These are phyloP conservation scores for Solanum phureja DNA, from an alignment of 257 asterid species.

Conservation along the genomic window DNA sequence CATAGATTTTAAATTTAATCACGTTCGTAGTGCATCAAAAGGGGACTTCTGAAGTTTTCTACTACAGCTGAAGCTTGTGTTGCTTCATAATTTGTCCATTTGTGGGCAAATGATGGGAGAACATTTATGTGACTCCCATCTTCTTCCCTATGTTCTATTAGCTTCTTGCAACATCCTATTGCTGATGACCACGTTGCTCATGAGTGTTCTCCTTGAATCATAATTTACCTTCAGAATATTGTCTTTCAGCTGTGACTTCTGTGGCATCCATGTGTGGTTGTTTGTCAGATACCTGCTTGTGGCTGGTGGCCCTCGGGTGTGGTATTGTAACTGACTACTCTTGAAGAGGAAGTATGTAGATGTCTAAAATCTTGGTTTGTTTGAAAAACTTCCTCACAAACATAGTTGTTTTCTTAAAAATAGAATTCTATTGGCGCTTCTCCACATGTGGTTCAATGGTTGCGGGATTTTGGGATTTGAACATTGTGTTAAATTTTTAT, in stretches of 20 bases:
- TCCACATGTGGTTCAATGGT: not conserved
- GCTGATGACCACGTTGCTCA: not conserved
- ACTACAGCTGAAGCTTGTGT: not conserved
- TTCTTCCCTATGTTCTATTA: not conserved
- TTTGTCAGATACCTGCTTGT: not conserved
- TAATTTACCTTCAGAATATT: not conserved
- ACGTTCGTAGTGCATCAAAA: not conserved
- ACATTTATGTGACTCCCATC: not conserved
- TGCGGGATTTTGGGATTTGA: not conserved
- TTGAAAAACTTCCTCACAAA: not conserved
- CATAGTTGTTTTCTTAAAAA: too few species aligned
- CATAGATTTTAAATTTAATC: not conserved
- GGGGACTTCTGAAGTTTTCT: not conserved
- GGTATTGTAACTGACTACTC: not conserved
- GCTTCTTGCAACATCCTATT: not conserved
- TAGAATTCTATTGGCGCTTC: not conserved
- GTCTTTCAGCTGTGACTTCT: not conserved
- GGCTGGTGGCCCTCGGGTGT: not conserved
- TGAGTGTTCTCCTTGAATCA: not conserved
- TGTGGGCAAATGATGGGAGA: not conserved
- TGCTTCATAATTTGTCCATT: not conserved
- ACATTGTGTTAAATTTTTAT: not conserved
- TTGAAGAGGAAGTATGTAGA: not conserved
- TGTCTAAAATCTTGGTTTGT: not conserved
- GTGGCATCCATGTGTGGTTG: not conserved